Conservation (phyloP, 2,329 filamentous ascomycete genomes). For the Fusarium tjaetaba region DNA sequence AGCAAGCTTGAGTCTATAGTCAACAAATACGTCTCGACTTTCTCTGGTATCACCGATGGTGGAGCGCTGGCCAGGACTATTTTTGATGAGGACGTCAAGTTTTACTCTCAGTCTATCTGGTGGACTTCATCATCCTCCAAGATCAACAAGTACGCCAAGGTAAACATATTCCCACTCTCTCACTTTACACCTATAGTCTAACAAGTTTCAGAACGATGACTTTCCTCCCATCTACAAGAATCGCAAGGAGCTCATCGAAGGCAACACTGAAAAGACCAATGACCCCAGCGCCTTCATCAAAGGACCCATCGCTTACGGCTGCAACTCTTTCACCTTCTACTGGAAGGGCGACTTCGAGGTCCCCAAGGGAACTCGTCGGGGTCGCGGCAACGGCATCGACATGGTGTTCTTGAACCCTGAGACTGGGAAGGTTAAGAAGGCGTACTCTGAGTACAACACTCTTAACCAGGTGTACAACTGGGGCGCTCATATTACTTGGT, state of each 20-base stretch:
- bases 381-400: conserved; percentile 33
- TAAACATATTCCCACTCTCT: not conserved
- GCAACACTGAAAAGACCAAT: conserved; percentile 10
- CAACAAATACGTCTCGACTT: conserved; percentile 33
- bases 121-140: conserved; percentile 24
- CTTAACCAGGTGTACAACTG: conserved; percentile 37
- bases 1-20: conserved; percentile 24
- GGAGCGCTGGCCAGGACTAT: conserved; percentile 14
- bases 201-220: conserved; percentile 14
- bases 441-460: conserved; percentile 38
- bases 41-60: conserved; percentile 31
- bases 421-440: conserved; percentile 24
- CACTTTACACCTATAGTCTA: not conserved
- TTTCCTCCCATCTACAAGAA: conserved; percentile 31
- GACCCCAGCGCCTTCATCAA: conserved; percentile 29
- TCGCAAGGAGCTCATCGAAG: conserved; percentile 23
- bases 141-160: conserved; percentile 29
- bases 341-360: conserved; percentile 38
- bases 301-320: conserved; percentile 32
- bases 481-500: conserved; percentile 35
- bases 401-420: conserved; percentile 30
- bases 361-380: not conserved
- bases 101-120: conserved; percentile 36
- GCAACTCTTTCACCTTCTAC: conserved; percentile 37
- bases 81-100: conserved; percentile 25